Evolutionary conservation across 208 protist genomes (phyloP).

Genomic region (Angomonas ambiguus): DNA sequence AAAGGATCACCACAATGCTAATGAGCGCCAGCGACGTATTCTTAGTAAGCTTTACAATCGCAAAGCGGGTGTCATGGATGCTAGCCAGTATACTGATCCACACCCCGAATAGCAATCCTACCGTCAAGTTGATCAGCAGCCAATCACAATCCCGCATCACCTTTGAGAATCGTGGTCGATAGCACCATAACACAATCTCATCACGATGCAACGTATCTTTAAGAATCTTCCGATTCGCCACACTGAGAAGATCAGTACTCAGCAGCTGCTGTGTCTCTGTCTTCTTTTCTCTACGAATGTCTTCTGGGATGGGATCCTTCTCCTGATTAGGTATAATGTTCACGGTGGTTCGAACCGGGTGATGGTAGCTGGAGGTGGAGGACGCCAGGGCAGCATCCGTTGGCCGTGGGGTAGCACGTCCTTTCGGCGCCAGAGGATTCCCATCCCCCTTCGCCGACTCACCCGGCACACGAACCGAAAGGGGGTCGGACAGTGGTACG

Average conservation of each 20-base stretch:
- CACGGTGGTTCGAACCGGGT: background rate
- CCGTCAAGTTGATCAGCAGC: constrained; percentile 34
- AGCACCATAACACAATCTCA: constrained; percentile 50
- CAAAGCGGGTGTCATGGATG: constrained; percentile 26
- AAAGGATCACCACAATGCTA: constrained; percentile 23
- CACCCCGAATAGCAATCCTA: constrained; percentile 32
- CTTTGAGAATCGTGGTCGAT: constrained; percentile 26
- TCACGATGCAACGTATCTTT: constrained; percentile 29
- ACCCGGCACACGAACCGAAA: too few species aligned
- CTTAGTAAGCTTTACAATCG: constrained; percentile 31
- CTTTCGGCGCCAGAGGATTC: background rate
- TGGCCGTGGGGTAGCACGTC: background rate
- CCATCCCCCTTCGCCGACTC: background rate
- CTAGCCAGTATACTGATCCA: constrained; percentile 43
- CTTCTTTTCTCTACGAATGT: constrained; percentile 25
- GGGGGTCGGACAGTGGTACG: too few species aligned
- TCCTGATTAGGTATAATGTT: background rate
- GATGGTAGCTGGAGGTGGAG: background rate
- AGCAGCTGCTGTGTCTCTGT: constrained; percentile 47
- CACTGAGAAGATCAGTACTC: constrained; percentile 28
- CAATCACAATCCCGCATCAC: constrained; percentile 45
- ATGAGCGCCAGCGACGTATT: constrained; percentile 30
- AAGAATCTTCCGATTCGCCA: constrained; percentile 25
- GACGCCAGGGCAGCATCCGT: background rate
- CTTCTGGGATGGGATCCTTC: constrained; percentile 9